Evolutionary conservation across 169 alveolate species (phyloP).

Genomic region (Plasmodium gallinaceum): DNA sequence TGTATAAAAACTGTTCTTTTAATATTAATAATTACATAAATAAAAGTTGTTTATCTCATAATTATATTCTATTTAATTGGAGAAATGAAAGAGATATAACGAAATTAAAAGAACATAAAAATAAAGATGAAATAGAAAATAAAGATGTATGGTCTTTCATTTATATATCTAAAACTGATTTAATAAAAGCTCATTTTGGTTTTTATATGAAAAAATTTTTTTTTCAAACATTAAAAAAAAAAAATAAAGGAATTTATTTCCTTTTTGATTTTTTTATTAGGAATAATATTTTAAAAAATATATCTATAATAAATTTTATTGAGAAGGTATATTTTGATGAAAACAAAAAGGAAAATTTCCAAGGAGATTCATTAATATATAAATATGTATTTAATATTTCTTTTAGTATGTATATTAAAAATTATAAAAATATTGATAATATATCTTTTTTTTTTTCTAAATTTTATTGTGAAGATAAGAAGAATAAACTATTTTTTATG

Average conservation of each 20-base stretch:
- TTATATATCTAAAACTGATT: slow-evolving; percentile 12
- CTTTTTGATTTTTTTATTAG: slow-evolving; percentile 7
- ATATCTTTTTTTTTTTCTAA: slow-evolving; percentile 29
- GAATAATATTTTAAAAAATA: background rate
- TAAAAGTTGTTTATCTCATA: slow-evolving; percentile 43
- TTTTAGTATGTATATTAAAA: slow-evolving; percentile 28
- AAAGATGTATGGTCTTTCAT: background rate
- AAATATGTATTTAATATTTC: slow-evolving; percentile 28
- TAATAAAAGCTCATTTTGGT: slow-evolving; percentile 21
- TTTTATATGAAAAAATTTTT: background rate
- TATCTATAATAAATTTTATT: slow-evolving; percentile 1
- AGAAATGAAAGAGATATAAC: background rate
- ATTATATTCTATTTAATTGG: slow-evolving; percentile 41
- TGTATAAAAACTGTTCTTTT: background rate
- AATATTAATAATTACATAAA: background rate
- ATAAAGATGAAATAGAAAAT: background rate
- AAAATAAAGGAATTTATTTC: background rate
- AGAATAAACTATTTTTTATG: slow-evolving; percentile 4
- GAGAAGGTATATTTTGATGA: background rate
- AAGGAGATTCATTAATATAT: background rate
- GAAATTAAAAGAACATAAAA: background rate
- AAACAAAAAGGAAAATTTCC: background rate
- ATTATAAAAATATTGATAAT: slow-evolving; percentile 8
- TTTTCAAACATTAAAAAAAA: slow-evolving; percentile 4
- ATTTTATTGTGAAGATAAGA: slow-evolving; percentile 28